Conservation (phyloP, 2,329 filamentous ascomycete genomes). For the Ploettnerulaceae sp. region DNA sequence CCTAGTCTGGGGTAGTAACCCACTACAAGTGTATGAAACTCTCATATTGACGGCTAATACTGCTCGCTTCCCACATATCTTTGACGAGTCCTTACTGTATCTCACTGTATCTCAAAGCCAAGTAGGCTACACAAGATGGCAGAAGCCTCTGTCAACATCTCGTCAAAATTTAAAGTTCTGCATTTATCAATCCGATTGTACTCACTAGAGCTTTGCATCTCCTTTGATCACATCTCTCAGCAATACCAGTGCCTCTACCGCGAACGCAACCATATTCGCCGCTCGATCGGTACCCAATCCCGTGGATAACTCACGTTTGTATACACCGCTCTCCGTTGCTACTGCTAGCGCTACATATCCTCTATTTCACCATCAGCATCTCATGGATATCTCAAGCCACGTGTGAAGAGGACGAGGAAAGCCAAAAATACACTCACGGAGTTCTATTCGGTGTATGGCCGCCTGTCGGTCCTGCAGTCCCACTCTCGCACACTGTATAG, state of each 20-base stretch:
- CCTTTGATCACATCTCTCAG: conserved; percentile 50
- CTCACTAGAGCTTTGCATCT: conserved; percentile 33
- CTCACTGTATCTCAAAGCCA: no score
- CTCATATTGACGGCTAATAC: no score
- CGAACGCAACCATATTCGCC: conserved; percentile 60
- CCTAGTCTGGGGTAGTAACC: no score
- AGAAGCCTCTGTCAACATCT: no score
- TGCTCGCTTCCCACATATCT: no score
- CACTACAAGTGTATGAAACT: no score
- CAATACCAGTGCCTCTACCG: conserved; percentile 50
- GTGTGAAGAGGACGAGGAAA: not conserved
- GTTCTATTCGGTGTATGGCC: conserved; percentile 51
- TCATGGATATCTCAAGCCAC: not conserved
- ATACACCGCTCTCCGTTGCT: conserved; percentile 45
- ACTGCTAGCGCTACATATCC: conserved; percentile 63
- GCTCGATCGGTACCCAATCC: conserved; percentile 48
- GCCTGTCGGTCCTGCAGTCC: conserved; percentile 59
- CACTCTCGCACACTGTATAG: conserved; percentile 55
- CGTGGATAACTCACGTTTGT: conserved; percentile 52
- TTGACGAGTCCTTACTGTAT: no score
- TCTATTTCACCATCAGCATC: conserved; percentile 29
- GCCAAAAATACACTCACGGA: conserved; percentile 38
- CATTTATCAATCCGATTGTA: no score
- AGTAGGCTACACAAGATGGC: no score
- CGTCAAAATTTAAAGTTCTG: no score